Percentiles rank a stretch among this genome's conserved stretches.
phyloP scores from a whole-genome alignment of 2,329 filamentous ascomycete species.

The Alternaria triticimaculans region DNA sequence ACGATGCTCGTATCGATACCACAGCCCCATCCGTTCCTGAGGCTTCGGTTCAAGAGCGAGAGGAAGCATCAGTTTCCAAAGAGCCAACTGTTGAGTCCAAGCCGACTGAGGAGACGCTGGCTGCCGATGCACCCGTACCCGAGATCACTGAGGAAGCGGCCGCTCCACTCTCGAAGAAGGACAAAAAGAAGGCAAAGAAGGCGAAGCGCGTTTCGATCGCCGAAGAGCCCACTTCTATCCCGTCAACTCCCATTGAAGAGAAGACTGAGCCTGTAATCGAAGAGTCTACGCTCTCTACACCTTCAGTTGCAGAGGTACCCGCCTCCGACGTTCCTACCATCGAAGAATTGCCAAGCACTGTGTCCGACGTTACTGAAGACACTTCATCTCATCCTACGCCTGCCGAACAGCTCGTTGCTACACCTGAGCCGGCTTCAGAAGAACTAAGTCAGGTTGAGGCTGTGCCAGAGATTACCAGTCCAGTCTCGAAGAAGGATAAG shows the following conservation, averaged over 20 bases:
- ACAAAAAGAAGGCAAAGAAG: constrained; percentile 30
- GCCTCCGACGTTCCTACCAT: not conserved
- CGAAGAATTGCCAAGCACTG: not conserved
- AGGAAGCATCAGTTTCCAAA: not conserved
- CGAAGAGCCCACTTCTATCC: constrained; percentile 4
- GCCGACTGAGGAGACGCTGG: not conserved
- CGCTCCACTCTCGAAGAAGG: constrained; percentile 20
- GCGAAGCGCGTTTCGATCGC: constrained; percentile 21
- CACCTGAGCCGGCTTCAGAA: not conserved
- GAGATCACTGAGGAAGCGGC: not conserved
- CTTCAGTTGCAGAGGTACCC: not conserved
- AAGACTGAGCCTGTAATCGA: constrained; percentile 6
- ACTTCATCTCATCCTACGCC: not conserved
- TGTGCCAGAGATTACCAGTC: not conserved
- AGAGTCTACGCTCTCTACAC: not conserved
- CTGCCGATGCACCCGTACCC: not conserved
- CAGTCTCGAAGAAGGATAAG: constrained; percentile 26
- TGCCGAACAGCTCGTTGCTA: not conserved
- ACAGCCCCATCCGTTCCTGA: not conserved
- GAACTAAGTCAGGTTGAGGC: not conserved
- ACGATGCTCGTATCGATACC: not conserved
- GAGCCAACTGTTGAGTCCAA: not conserved
- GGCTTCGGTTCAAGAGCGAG: not conserved
- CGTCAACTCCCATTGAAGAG: constrained; percentile 9
- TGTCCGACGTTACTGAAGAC: not conserved